A percentile compares a stretch with the other conserved stretches of the same genome.
Conservation (phyloP, 805 yeast species). For the Cyberlindnera samutprakarnensis region DNA sequence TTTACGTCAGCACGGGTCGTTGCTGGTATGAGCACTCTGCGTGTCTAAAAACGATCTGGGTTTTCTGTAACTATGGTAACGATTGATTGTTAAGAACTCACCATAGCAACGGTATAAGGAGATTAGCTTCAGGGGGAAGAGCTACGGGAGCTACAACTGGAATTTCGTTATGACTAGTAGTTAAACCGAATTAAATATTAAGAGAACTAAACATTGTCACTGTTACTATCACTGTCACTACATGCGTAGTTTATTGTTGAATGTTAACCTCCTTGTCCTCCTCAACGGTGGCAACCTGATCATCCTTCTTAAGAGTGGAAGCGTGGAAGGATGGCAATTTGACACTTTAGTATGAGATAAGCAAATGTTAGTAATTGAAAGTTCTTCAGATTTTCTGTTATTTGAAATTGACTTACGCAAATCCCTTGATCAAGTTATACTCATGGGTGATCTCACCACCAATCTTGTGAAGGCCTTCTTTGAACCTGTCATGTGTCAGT, state of each 20-base stretch:
- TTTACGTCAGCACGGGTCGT: not conserved
- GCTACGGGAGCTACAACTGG: too few species aligned
- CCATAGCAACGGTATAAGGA: too few species aligned
- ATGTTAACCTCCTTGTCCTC: slow-evolving; percentile 59
- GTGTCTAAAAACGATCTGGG: too few species aligned
- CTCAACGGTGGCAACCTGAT: slow-evolving; percentile 51
- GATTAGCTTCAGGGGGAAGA: too few species aligned
- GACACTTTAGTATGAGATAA: slow-evolving; percentile 19
- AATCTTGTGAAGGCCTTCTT: slow-evolving; percentile 38
- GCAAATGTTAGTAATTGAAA: not conserved
- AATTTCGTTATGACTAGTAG: too few species aligned
- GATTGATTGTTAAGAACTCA: too few species aligned
- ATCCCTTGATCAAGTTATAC: slow-evolving; percentile 60
- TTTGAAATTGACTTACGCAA: slow-evolving; percentile 24
- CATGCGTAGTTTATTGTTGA: slow-evolving; percentile 1
- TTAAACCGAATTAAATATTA: too few species aligned
- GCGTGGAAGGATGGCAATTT: slow-evolving; percentile 49
- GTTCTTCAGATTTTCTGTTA: not conserved
- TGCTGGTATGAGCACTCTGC: too few species aligned
- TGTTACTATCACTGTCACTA: too few species aligned
- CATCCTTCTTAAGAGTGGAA: slow-evolving; percentile 37
- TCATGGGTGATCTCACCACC: slow-evolving; percentile 61
- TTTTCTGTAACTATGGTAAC: too few species aligned
- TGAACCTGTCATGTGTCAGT: slow-evolving; percentile 38
- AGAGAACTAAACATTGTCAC: not conserved